Conservation (phyloP, 2,329 filamentous ascomycete genomes). For the Bipolaris gigantea region DNA sequence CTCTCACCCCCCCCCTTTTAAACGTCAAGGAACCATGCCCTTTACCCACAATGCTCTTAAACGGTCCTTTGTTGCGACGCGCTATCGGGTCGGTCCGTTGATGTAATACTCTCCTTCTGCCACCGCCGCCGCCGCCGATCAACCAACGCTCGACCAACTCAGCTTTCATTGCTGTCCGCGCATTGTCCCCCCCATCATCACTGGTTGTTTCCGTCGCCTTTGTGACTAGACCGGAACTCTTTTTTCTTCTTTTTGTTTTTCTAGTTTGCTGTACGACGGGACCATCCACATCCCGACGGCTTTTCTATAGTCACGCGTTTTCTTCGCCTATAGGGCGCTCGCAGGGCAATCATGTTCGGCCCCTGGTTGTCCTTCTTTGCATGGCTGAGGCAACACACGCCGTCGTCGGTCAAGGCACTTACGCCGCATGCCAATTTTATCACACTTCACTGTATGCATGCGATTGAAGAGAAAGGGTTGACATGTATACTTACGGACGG, state of each 20-base stretch:
- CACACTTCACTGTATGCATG: slow-evolving; percentile 67
- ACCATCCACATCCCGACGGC: background rate
- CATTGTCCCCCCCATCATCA: background rate
- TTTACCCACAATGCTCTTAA: slow-evolving; percentile 10
- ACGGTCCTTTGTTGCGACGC: slow-evolving; percentile 14
- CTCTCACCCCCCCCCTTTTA: background rate
- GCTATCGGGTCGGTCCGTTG: slow-evolving; percentile 31
- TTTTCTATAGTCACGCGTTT: background rate
- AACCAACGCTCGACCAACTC: slow-evolving; percentile 5
- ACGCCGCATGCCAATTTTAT: slow-evolving; percentile 79
- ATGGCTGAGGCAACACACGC: slow-evolving; percentile 35
- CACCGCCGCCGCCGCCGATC: slow-evolving; percentile 4
- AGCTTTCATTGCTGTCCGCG: slow-evolving; percentile 6
- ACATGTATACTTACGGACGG: slow-evolving; percentile 9
- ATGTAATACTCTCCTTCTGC: slow-evolving; percentile 1
- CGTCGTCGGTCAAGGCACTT: slow-evolving; percentile 22
- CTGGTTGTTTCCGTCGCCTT: background rate
- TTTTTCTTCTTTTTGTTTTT: background rate
- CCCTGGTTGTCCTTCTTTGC: slow-evolving; percentile 34
- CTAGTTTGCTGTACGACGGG: no score
- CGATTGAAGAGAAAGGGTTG: no score
- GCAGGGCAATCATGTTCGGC: slow-evolving; percentile 31
- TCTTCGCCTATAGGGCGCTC: background rate
- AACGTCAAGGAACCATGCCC: background rate
- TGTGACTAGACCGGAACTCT: background rate